Base-by-base conservation (phyloP, 139 green algal species). In the Astrephomene gubernaculifera region DNA sequence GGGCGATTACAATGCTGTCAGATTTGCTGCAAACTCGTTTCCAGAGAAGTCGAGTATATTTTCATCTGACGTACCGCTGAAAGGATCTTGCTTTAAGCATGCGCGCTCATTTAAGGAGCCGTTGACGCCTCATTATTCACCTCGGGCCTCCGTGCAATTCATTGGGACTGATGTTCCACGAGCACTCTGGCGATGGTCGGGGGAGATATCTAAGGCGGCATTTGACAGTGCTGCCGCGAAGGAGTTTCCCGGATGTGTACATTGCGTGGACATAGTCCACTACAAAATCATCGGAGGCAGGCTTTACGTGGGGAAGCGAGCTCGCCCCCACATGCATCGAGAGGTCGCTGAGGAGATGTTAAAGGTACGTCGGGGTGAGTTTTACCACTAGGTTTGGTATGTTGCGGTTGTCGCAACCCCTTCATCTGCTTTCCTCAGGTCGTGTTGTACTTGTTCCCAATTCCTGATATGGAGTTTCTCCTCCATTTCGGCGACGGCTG, bases 391-490 rank as follows among this genome's bases (percentile, higher is more conserved):
- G 49, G 12, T 25, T 12, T 17, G 49, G 12, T 17, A 12, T 17
- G 49, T 17, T 12, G 49, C 49, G 49, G 12, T 17, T 17, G 12
- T 12, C 49, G 17, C 12, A 17, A 57, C 49, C 17, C 49, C 12
- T 12, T 17, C 49, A 12, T 17, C 49, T 25, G 12, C 17, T 57
- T 57, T 17, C 12, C 49, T 17, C 49, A 39, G 14, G 78, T 80
- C 52, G 49, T 76, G 6, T 70, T 91, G 35, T 70, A 88, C 65
- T 29, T 88, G 41, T 88, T 63, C 64, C 43, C 86, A 31, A 68
- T 91, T n/a, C 82, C 82, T 31, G 87, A 91, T 53, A 75, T 81
- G 14, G 87, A 91, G 45, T 88, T 88, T 43, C 53, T 86, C 53
- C 43, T 88, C 33, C 71, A 86, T 27, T 82, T 88, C 41, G 87